phyloP scores from a whole-genome alignment of 805 yeast genomes.

The Lipomyces sp. region DNA sequence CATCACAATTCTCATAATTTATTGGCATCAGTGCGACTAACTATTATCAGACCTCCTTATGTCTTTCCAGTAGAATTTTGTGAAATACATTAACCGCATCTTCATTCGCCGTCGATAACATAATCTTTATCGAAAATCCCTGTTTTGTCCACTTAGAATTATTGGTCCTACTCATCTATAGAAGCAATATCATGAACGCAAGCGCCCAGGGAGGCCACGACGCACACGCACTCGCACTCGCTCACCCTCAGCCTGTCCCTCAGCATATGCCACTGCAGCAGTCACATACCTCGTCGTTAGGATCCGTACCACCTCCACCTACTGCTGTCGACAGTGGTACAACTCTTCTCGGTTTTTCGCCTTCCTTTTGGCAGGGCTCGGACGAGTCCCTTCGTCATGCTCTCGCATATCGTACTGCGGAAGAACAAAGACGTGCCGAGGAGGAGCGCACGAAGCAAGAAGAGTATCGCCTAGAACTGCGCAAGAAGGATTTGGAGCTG shows the following conservation, averaged over 20 bases:
- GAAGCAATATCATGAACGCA: conserved; percentile 10
- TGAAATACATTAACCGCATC: background rate
- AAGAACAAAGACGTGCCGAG: conserved; percentile 50
- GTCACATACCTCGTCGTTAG: conserved; percentile 3
- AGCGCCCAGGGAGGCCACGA: conserved; percentile 16
- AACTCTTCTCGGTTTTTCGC: conserved; percentile 27
- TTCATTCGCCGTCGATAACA: background rate
- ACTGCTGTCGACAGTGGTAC: conserved; percentile 13
- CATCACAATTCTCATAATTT: background rate
- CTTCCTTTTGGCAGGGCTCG: conserved; percentile 34
- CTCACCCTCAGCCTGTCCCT: background rate
- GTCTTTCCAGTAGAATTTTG: background rate
- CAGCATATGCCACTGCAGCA: conserved; percentile 1
- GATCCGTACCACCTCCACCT: conserved; percentile 14
- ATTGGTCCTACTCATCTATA: background rate
- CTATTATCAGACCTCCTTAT: background rate
- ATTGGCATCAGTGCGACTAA: background rate
- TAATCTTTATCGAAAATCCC: conserved; percentile 7
- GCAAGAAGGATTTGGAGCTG: conserved; percentile 60
- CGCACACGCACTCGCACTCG: background rate
- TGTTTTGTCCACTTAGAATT: background rate
- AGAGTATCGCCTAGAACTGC: conserved; percentile 62
- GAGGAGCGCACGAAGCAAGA: conserved; percentile 81
- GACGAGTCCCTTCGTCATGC: conserved; percentile 37
- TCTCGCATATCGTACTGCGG: conserved; percentile 36